Conservation (phyloP, 495 filamentous ascomycete species). For the Lichina pygmaea region DNA sequence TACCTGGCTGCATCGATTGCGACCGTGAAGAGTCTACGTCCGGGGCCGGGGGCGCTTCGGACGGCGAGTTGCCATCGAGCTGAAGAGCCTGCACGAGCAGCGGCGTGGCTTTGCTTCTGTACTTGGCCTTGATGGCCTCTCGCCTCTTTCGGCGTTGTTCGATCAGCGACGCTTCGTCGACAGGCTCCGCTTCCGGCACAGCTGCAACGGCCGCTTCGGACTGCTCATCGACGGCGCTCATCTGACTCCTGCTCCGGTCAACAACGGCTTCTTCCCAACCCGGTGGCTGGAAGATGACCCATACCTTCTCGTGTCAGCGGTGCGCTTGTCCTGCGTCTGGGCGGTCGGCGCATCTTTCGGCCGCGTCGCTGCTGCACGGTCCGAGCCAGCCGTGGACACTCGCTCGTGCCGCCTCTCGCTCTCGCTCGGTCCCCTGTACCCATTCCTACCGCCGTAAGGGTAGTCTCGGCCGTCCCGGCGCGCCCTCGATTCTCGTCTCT, state of each 20-base stretch:
- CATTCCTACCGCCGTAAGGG: background rate
- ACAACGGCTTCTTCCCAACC: no score
- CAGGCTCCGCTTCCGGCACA: conserved; percentile 10
- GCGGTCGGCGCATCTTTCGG: no score
- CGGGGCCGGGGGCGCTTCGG: conserved; percentile 9
- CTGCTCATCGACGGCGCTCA: conserved; percentile 11
- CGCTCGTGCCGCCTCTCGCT: background rate
- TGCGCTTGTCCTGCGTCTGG: no score
- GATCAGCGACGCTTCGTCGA: conserved; percentile 57
- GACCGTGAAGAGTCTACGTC: conserved; percentile 3
- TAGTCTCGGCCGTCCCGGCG: background rate
- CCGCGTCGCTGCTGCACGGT: no score
- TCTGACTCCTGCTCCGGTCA: background rate
- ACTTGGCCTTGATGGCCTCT: conserved; percentile 70
- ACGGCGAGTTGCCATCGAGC: conserved; percentile 26
- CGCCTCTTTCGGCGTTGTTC: conserved; percentile 68
- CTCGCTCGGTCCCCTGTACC: background rate
- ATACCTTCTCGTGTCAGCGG: no score
- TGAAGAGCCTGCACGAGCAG: conserved; percentile 55
- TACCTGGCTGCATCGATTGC: conserved; percentile 5
- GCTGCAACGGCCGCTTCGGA: conserved; percentile 6
- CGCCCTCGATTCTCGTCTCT: background rate
- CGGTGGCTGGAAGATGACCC: no score
- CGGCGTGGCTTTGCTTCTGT: conserved; percentile 36
- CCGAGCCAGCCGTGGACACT: background rate